These are phyloP conservation scores for Cyclanthera cordifolia DNA, from an alignment of 306 rosid genomes.

Conservation along the genomic window DNA sequence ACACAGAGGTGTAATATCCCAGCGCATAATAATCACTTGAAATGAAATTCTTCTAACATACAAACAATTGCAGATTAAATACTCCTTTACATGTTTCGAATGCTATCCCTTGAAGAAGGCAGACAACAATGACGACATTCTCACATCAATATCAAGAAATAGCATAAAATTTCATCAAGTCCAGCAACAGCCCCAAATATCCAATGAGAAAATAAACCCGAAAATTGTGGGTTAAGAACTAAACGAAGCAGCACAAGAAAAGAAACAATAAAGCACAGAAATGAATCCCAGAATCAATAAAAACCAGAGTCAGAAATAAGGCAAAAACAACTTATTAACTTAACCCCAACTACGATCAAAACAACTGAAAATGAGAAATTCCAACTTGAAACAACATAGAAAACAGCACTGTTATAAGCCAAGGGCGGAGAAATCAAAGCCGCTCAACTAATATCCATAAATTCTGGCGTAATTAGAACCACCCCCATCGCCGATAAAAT, in stretches of 20 bases:
- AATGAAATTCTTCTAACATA: neutral
- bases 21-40: neutral
- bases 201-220: too few relatives aligned
- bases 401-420: neutral
- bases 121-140: constrained; percentile 4
- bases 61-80: too few relatives aligned
- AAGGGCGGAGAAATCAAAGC: constrained; percentile 11
- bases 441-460: constrained; percentile 6
- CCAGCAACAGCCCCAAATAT: too few relatives aligned
- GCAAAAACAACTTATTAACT: neutral
- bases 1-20: neutral
- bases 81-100: neutral
- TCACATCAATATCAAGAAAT: neutral
- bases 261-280: neutral
- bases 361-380: constrained; percentile 1
- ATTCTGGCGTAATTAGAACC: neutral
- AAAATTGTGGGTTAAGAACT: neutral
- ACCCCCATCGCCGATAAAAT: constrained; percentile 10
- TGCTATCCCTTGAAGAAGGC: neutral
- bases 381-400: neutral
- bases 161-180: neutral
- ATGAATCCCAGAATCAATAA: constrained; percentile 6
- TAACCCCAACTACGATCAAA: neutral
- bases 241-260: neutral
- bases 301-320: neutral